phyloP scores from a whole-genome alignment of 2,329 filamentous ascomycete genomes.

The Exophiala bonariae region DNA sequence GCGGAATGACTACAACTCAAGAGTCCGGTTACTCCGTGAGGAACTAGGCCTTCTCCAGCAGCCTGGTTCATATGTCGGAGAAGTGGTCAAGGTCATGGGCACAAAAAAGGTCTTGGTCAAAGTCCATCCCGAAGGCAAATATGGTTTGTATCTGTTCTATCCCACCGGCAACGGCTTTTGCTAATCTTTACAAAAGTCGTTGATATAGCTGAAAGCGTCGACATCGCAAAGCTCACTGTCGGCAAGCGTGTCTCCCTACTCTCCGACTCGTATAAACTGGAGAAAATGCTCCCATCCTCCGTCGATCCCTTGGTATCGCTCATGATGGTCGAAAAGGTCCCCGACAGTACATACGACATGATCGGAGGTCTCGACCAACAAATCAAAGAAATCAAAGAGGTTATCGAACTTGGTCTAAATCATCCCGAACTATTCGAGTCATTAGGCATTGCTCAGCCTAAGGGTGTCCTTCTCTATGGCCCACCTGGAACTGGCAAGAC shows the following conservation, averaged over 20 bases:
- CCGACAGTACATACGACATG: slow-evolving; percentile 99
- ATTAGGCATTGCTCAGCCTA: slow-evolving; percentile 96
- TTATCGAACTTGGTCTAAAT: slow-evolving; percentile 97
- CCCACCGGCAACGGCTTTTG: background rate
- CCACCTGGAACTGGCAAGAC: slow-evolving; percentile 98
- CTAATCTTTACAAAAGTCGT: slow-evolving; percentile 66
- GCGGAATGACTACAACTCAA: slow-evolving; percentile 98
- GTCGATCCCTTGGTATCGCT: slow-evolving; percentile 97
- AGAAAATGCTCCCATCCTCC: slow-evolving; percentile 96
- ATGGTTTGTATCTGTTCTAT: slow-evolving; percentile 62
- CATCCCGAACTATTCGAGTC: slow-evolving; percentile 98
- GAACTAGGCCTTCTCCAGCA: slow-evolving; percentile 95
- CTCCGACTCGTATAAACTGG: slow-evolving; percentile 97
- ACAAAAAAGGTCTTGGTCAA: slow-evolving; percentile 99
- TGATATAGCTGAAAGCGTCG: slow-evolving; percentile 90
- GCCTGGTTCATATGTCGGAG: slow-evolving; percentile 95
- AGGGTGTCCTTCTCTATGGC: slow-evolving; percentile 94
- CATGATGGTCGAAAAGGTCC: slow-evolving; percentile 99
- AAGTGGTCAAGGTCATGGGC: slow-evolving; percentile 99
- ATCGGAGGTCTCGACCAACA: slow-evolving; percentile 98
- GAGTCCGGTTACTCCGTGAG: slow-evolving; percentile 89
- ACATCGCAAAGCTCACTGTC: slow-evolving; percentile 91
- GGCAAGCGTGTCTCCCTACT: slow-evolving; percentile 96
- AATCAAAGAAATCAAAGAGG: slow-evolving; percentile 99
- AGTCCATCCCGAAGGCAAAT: slow-evolving; percentile 99